Percentiles rank a stretch among this genome's conserved stretches.
Conservation (phyloP, 2,329 filamentous ascomycete species). For the Fusarium chaquense region DNA sequence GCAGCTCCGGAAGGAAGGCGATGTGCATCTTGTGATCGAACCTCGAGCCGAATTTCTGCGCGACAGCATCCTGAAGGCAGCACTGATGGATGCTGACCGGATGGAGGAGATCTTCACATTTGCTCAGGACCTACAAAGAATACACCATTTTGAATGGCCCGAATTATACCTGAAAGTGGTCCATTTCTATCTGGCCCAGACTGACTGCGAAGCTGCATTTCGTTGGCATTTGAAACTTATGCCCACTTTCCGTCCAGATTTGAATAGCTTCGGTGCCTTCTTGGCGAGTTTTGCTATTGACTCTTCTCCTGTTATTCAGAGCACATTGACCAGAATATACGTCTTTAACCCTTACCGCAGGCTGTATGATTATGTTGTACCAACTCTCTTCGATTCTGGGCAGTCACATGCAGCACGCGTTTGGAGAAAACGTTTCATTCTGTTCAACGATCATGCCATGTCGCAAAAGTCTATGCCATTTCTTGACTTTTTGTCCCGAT, state of each 20-base stretch:
- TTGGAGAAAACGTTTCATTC: slow-evolving; percentile 62
- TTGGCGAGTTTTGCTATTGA: slow-evolving; percentile 59
- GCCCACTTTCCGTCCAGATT: slow-evolving; percentile 57
- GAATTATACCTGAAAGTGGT: slow-evolving; percentile 63
- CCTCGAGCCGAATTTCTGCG: slow-evolving; percentile 46
- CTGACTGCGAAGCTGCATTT: slow-evolving; percentile 55
- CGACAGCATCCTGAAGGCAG: slow-evolving; percentile 49
- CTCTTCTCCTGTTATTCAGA: slow-evolving; percentile 52
- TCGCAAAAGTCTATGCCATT: slow-evolving; percentile 60
- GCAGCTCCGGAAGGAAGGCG: slow-evolving; percentile 35
- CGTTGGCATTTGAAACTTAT: slow-evolving; percentile 63
- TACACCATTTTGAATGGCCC: slow-evolving; percentile 61
- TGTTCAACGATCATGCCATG: slow-evolving; percentile 58
- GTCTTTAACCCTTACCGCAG: slow-evolving; percentile 56
- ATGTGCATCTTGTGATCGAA: slow-evolving; percentile 39
- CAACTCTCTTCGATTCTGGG: slow-evolving; percentile 62
- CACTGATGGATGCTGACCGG: slow-evolving; percentile 44
- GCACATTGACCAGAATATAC: slow-evolving; percentile 61
- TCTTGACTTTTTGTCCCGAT: slow-evolving; percentile 60
- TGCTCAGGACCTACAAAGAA: slow-evolving; percentile 52
- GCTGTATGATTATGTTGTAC: slow-evolving; percentile 66
- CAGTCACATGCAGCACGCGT: slow-evolving; percentile 56
- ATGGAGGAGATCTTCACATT: slow-evolving; percentile 46
- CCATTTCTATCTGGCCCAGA: slow-evolving; percentile 56
- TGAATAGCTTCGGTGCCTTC: slow-evolving; percentile 57